Evolutionary conservation across 1,284 basidiomycete species (phyloP), one percentile per base, ranked within the genome.

Genomic region (Sporisorium reilianum): DNA sequence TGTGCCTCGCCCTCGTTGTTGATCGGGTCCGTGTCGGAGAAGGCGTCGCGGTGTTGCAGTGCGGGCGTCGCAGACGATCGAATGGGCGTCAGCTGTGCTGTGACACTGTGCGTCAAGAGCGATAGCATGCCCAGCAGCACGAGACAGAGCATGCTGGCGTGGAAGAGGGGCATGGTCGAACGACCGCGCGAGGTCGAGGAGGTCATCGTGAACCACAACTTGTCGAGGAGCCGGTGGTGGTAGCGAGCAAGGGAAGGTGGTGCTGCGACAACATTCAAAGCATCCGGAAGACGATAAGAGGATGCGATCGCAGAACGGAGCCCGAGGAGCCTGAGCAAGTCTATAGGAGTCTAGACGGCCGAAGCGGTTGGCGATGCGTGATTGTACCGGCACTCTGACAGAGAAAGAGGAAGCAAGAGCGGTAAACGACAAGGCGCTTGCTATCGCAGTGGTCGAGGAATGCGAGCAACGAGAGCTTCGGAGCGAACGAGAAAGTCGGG

Each of bases 1-100:
- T 84, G 81, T 18, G 50, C 42, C 40, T 79, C 71, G 38, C 79
- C 79, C 32, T 79, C 77, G 44, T 46, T 75, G 62, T 49, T 62
- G 51, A 61, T 36, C 9, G 40, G 28, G 40, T 74, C 71, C 20
- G 55, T 54, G 32, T 74, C 62, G 22, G 61, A 55, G 38, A 74
- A 74, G 2, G 71, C 71, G 62, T 74, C 71, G 11, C 71, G 65
- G 32, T 45, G 38, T 5, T 53, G 38, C 11, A 30, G 22, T 16
- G 54, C 6, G 14, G 58, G 16, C 16, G 45, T 26, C 14, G 54
- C 41, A 3, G 51, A 42, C 6, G 56, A 49, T 9, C 49, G 32
- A 11, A 55, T 22, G 2, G 53, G 49, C 4, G 38, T 30, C n/a
- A 61, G 30, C 11, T 36, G 11, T 18, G 67, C 61, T 0, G 30